Conservation (phyloP, 2,329 filamentous ascomycete genomes). For the Madurella fahalii region DNA sequence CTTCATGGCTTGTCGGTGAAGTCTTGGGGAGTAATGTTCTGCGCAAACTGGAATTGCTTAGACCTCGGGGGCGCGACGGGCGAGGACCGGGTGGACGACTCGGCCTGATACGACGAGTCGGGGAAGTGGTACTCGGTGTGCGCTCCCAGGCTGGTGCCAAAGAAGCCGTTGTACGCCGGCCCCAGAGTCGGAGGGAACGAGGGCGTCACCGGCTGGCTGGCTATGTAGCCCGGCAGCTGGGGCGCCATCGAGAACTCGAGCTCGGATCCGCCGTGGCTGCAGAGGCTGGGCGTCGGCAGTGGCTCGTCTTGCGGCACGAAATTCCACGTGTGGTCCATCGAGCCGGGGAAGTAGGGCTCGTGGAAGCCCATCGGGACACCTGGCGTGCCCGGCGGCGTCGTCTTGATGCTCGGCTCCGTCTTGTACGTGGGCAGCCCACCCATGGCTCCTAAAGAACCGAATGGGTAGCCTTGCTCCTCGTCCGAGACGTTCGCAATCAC, state of each 20-base stretch:
- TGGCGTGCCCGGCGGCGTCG: slow-evolving; percentile 52
- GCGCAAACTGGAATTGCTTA: slow-evolving; percentile 45
- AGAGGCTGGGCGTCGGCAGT: slow-evolving; percentile 45
- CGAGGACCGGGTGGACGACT: slow-evolving; percentile 35
- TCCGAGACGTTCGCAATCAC: slow-evolving; percentile 38
- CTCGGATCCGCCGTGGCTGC: slow-evolving; percentile 41
- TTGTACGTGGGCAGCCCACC: slow-evolving; percentile 26
- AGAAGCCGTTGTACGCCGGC: slow-evolving; percentile 35
- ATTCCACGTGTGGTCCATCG: slow-evolving; percentile 29
- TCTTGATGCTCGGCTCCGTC: slow-evolving; percentile 40
- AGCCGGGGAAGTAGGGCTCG: slow-evolving; percentile 37
- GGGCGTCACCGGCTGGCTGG: slow-evolving; percentile 48
- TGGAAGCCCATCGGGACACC: slow-evolving; percentile 42
- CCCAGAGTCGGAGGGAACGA: slow-evolving; percentile 42
- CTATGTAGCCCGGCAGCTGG: slow-evolving; percentile 44
- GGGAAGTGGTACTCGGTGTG: slow-evolving; percentile 52
- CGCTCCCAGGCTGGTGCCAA: slow-evolving; percentile 25
- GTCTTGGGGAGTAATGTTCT: slow-evolving; percentile 43
- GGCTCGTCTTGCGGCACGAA: slow-evolving; percentile 44
- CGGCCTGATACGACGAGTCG: slow-evolving; percentile 35
- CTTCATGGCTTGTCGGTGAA: slow-evolving; percentile 30
- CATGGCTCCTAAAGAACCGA: slow-evolving; percentile 20
- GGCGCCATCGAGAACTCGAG: slow-evolving; percentile 41
- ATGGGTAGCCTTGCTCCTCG: slow-evolving; percentile 32
- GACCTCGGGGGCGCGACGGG: slow-evolving; percentile 34